Evolutionary conservation across 768 basidiomycete species (phyloP), one percentile per base, ranked within the genome.

Genomic region (Holtermanniella nyarrowii): DNA sequence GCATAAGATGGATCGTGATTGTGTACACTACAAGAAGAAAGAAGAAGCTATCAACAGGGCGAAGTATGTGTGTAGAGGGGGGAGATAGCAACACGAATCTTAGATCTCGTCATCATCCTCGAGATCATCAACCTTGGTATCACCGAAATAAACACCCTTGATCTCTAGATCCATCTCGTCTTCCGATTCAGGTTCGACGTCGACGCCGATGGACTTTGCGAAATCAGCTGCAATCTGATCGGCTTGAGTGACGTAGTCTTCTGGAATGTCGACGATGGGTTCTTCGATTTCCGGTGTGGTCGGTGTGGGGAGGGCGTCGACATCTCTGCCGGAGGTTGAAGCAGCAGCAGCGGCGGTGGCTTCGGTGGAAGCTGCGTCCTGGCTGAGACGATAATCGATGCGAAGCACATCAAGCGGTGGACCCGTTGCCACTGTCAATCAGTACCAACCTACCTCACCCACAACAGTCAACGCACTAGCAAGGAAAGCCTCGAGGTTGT

Each of bases 101-200:
- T n/a, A n/a, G n/a, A n/a, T n/a, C n/a, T n/a, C n/a, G n/a, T n/a
- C n/a, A n/a, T n/a, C n/a, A n/a, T n/a, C n/a, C n/a, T n/a, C n/a
- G n/a, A n/a, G n/a, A 91, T 89, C 71, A 82, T 95, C 31, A 16
- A 37, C 10, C 50, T 60, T 54, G 18, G 57, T 52, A 27, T 57
- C 55, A 10, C 57, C 50, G 37, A 49, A 59, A 42, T 45, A 67
- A 5, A 67, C 58, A 1, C 60, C 65, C 18, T 41, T 44, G 41
- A 67, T 64, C 26, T 45, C 44, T n/a, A n/a, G n/a, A 16, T 37
- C 31, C 31, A 37, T 37, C 12, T 59, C 62, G 24, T 62, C 59
- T 21, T 62, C 59, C 14, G 31, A 39, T 3, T 59, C 55, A 26
- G 40, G 7, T 22, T 41, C 31, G 31, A 37, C 31, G 7, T 37